Percentiles rank a stretch among this genome's conserved stretches.
phyloP scores from a whole-genome alignment of 371 early-diverging fungal genomes.

The Massospora cicadina region DNA sequence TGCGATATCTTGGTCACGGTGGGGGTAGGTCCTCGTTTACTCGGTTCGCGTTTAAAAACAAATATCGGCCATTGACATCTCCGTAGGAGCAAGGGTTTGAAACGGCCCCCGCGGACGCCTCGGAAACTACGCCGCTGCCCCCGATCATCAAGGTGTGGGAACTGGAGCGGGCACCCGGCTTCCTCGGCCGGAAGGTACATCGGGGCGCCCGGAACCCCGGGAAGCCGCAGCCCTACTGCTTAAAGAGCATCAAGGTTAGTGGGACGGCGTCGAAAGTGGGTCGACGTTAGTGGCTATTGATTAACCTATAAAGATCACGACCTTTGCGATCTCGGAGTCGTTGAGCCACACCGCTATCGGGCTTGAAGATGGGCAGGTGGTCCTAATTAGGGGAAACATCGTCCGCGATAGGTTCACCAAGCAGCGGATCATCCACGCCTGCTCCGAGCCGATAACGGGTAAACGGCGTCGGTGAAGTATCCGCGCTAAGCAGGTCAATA shows the following conservation, averaged over 20 bases:
- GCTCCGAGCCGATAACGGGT: conserved; percentile 71
- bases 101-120: neutral
- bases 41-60: no score
- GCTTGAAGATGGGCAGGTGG: conserved; percentile 72
- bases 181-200: neutral
- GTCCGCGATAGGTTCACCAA: conserved; percentile 56
- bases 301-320: neutral
- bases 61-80: no score
- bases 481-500: no score
- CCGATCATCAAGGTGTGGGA: neutral
- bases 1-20: neutral
- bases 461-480: no score
- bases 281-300: neutral
- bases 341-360: conserved; percentile 42
- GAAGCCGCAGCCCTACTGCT: neutral
- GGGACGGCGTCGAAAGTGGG: neutral
- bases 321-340: neutral
- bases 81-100: neutral
- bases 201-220: neutral
- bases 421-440: conserved; percentile 60
- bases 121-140: neutral
- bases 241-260: neutral
- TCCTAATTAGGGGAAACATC: conserved; percentile 66
- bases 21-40: neutral
- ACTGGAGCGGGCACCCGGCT: neutral